Evolutionary conservation across 768 basidiomycete genomes (phyloP), one percentile per base, ranked within the genome.

Genomic region (Gymnopilus dilepis): DNA sequence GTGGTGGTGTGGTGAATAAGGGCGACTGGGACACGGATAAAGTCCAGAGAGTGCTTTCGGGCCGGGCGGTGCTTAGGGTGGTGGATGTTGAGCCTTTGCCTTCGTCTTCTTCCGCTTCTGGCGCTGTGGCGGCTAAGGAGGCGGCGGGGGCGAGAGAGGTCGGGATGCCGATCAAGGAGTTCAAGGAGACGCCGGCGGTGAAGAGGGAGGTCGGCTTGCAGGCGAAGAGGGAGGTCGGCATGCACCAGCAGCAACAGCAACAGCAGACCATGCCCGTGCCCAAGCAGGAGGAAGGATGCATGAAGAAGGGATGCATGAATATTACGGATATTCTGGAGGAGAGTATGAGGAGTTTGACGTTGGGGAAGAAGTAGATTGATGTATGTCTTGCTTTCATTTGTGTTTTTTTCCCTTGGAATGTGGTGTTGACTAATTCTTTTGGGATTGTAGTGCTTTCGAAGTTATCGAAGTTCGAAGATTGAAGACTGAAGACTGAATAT

Each of bases 41-140:
- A 75, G 90, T 95, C 1, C 78, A 88, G 67, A 86, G 82, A 67
- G 90, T 95, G 48, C 77, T 95, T 67, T 92, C 94, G 63, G 94
- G 94, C 50, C 89, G 85, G 67, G 93, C 93, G 2, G 90, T 93
- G 33, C 79, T 94, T 62, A 78, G 82, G 43, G 85, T 94, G 55
- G 92, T 95, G 67, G 91, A 94, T 72, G 80, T 94, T 61, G 91
- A 92, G 67, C 78, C 70, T 28, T 54, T 63, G 55, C 60, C 69
- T 22, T 61, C 65, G n/a, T 50, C 66, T 47, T 42, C 63, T 31
- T 43, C 58, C 15, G 38, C 48, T 38, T 26, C 63, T 40, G 33
- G 60, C 26, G 45, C 65, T 26, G 47, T 55, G 56, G 28, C 65
- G 8, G 30, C 64, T 40, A 47, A 24, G 33, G 28, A 53, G 33